A percentile compares a stretch with the other conserved stretches of the same genome.
phyloP scores from a whole-genome alignment of 2,329 filamentous ascomycete genomes.

The Neopestalotiopsis sp. region DNA sequence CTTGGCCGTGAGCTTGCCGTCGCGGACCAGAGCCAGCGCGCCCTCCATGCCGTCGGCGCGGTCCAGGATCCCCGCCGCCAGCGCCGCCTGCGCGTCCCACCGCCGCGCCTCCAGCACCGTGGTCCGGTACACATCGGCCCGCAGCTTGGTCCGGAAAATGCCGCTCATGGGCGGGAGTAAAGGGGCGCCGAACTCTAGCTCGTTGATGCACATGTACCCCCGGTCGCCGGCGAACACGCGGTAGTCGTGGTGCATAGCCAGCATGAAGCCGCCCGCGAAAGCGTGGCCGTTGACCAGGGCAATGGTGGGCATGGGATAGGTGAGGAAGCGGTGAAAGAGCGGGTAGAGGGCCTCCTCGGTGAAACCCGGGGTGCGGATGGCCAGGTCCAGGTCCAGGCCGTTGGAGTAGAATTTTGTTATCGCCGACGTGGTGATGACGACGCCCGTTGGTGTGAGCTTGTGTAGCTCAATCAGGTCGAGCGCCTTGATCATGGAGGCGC shows the following conservation, averaged over 20 bases:
- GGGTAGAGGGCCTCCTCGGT: conserved; percentile 65
- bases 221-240: conserved; percentile 69
- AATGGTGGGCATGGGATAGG: conserved; percentile 82
- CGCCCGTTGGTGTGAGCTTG: conserved; percentile 68
- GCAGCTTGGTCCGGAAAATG: conserved; percentile 75
- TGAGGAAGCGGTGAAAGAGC: conserved; percentile 69
- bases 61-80: conserved; percentile 73
- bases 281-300: conserved; percentile 82
- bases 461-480: conserved; percentile 77
- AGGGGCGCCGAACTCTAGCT: conserved; percentile 80
- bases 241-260: conserved; percentile 84
- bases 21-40: conserved; percentile 40
- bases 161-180: conserved; percentile 75
- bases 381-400: conserved; percentile 78
- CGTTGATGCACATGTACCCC: conserved; percentile 82
- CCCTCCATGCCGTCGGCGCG: conserved; percentile 50
- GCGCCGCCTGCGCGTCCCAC: conserved; percentile 67
- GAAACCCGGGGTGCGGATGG: conserved; percentile 65
- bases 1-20: conserved; percentile 63
- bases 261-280: conserved; percentile 83
- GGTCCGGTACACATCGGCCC: conserved; percentile 60
- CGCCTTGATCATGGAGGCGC: conserved; percentile 69
- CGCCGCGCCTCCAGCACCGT: conserved; percentile 77
- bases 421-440: conserved; percentile 77
- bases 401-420: conserved; percentile 85